These are phyloP conservation scores for Penicillium expansum DNA, from an alignment of 2,329 filamentous ascomycete species.

Conservation along the genomic window DNA sequence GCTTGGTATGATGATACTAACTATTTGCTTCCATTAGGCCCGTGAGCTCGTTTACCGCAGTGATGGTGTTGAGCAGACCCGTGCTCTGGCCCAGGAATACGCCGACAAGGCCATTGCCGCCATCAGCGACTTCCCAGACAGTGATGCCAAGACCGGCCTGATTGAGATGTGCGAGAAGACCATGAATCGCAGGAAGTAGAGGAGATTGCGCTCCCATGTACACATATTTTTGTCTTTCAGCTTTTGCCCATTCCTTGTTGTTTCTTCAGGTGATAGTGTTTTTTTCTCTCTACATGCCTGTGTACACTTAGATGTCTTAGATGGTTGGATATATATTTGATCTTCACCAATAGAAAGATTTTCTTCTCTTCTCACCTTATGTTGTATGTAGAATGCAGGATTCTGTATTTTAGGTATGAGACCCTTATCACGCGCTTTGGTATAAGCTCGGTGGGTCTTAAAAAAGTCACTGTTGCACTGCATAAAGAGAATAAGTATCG, in stretches of 20 bases:
- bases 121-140: constrained; percentile 83
- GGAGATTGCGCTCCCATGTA: constrained; percentile 15
- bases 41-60: constrained; percentile 78
- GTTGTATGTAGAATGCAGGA: neutral
- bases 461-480: neutral
- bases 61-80: constrained; percentile 87
- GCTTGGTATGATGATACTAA: constrained; percentile 10
- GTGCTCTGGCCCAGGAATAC: constrained; percentile 86
- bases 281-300: constrained; percentile 10
- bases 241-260: constrained; percentile 8
- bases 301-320: constrained; percentile 24
- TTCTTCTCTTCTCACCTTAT: neutral
- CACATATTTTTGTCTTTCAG: constrained; percentile 20
- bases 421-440: neutral
- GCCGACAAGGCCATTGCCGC: constrained; percentile 81
- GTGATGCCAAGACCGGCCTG: constrained; percentile 87
- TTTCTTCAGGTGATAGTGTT: constrained; percentile 9
- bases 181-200: constrained; percentile 77
- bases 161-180: constrained; percentile 94
- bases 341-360: constrained; percentile 4
- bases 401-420: neutral
- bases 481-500: neutral
- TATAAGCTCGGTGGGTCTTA: neutral
- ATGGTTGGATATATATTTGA: constrained; percentile 10
- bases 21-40: constrained; percentile 57